These are phyloP conservation scores for Aspergillus quadricinctus DNA, from an alignment of 2,329 filamentous ascomycete species.

Conservation along the genomic window DNA sequence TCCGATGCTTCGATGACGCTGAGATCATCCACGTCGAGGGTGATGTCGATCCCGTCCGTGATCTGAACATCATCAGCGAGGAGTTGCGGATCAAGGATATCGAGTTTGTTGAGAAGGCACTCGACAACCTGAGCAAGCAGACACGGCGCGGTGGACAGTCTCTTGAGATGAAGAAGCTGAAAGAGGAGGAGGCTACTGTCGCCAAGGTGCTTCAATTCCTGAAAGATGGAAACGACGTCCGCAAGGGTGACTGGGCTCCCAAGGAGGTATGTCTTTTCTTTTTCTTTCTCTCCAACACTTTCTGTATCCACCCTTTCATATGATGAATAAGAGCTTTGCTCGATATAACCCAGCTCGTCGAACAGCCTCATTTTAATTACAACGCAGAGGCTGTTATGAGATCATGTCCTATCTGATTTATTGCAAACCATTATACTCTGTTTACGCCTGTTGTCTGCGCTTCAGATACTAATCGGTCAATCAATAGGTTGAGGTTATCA, in stretches of 20 bases:
- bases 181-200: slow-evolving; percentile 88
- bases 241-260: slow-evolving; percentile 80
- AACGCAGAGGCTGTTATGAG: slow-evolving; percentile 80
- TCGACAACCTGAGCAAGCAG: slow-evolving; percentile 89
- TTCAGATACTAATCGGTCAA: slow-evolving; percentile 16
- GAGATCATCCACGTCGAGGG: slow-evolving; percentile 99
- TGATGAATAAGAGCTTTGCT: slow-evolving; percentile 99
- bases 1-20: slow-evolving; percentile 95
- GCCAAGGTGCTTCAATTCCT: slow-evolving; percentile 83
- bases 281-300: slow-evolving; percentile 15
- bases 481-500: slow-evolving; percentile 87
- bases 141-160: slow-evolving; percentile 90
- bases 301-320: slow-evolving; percentile 39
- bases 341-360: slow-evolving; percentile 98
- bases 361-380: slow-evolving; percentile 66
- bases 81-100: slow-evolving; percentile 98
- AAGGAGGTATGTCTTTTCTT: slow-evolving; percentile 72
- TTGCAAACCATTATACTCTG: slow-evolving; percentile 12
- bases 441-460: slow-evolving; percentile 9
- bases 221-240: slow-evolving; percentile 85
- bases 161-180: slow-evolving; percentile 96
- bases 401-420: slow-evolving; percentile 72
- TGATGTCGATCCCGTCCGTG: slow-evolving; percentile 90
- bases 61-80: slow-evolving; percentile 94
- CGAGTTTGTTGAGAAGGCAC: slow-evolving; percentile 94